Evolutionary conservation across 208 protist genomes (phyloP).

Genomic region (Herpetomonas tarakana): DNA sequence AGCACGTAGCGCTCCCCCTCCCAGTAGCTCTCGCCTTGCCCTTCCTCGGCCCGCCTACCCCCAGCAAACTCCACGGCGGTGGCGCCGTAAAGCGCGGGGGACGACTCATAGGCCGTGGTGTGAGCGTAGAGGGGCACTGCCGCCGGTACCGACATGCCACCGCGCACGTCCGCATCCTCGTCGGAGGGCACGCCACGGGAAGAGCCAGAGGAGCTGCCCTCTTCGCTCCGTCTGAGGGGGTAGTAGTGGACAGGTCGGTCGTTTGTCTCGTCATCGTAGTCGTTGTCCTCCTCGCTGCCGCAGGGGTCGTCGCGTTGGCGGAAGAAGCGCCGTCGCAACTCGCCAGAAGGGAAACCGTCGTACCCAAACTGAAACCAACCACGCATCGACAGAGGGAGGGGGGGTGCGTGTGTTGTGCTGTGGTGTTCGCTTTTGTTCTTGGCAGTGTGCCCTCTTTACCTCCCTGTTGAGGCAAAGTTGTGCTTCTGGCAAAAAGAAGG

Average conservation of each 20-base stretch:
- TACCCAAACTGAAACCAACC: slow-evolving; percentile 86
- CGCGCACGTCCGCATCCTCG: slow-evolving; percentile 7
- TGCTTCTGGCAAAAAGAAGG: no score
- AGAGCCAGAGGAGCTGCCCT: slow-evolving; percentile 12
- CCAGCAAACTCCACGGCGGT: slow-evolving; percentile 26
- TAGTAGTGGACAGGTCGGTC: slow-evolving; percentile 71
- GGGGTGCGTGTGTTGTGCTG: neutral
- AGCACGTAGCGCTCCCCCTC: slow-evolving; percentile 3
- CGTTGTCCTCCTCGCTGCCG: slow-evolving; percentile 79
- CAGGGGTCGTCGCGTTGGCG: slow-evolving; percentile 81
- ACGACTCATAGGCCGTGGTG: slow-evolving; percentile 32
- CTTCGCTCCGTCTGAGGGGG: slow-evolving; percentile 48
- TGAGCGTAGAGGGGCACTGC: slow-evolving; percentile 11
- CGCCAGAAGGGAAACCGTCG: slow-evolving; percentile 74
- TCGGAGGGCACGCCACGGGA: neutral
- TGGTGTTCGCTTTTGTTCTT: no score
- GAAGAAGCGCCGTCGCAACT: slow-evolving; percentile 75
- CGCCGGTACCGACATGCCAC: neutral
- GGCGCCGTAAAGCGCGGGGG: slow-evolving; percentile 34
- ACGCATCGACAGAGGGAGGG: slow-evolving; percentile 34
- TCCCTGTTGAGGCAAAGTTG: no score
- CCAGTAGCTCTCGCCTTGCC: no score
- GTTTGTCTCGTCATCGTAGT: slow-evolving; percentile 64
- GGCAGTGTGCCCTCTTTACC: no score
- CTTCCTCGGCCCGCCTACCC: no score